phyloP scores from a whole-genome alignment of 768 basidiomycete genomes.

The Coprinopsis sp. region DNA sequence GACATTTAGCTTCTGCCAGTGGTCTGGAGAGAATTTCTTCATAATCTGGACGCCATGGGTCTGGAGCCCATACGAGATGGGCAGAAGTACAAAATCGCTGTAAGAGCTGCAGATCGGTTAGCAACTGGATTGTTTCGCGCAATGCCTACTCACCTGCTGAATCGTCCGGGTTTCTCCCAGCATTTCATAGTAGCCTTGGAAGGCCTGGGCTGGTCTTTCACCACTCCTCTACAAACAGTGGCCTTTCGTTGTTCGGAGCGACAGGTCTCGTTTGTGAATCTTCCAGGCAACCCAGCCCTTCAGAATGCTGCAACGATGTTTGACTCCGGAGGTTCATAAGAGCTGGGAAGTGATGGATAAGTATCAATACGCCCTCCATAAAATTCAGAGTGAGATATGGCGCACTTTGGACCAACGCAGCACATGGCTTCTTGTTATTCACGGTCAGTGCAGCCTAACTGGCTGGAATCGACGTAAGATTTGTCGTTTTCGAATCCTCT shows the following conservation, averaged over 20 bases:
- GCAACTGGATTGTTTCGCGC: neutral
- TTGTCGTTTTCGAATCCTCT: neutral
- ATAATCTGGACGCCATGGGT: slow-evolving; percentile 57
- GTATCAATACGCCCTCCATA: neutral
- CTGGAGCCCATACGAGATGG: slow-evolving; percentile 68
- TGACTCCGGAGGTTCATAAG: slow-evolving; percentile 6
- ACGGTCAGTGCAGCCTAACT: slow-evolving; percentile 3
- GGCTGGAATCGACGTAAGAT: neutral
- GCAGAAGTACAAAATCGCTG: slow-evolving; percentile 55
- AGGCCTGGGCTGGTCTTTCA: slow-evolving; percentile 1
- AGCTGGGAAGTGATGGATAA: neutral
- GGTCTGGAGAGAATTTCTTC: slow-evolving; percentile 51
- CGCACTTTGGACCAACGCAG: slow-evolving; percentile 3
- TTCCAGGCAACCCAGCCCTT: slow-evolving; percentile 1
- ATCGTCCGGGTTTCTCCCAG: neutral
- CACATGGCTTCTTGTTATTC: slow-evolving; percentile 3
- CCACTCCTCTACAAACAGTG: neutral
- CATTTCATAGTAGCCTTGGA: neutral
- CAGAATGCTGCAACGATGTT: slow-evolving; percentile 3
- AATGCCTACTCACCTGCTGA: neutral
- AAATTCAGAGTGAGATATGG: neutral
- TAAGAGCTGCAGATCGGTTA: neutral
- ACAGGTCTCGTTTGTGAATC: slow-evolving; percentile 4
- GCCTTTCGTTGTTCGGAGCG: slow-evolving; percentile 4
- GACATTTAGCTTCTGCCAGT: slow-evolving; percentile 52